Evolutionary conservation across 257 asterid species (phyloP).

Genomic region (Solanum microdontum): DNA sequence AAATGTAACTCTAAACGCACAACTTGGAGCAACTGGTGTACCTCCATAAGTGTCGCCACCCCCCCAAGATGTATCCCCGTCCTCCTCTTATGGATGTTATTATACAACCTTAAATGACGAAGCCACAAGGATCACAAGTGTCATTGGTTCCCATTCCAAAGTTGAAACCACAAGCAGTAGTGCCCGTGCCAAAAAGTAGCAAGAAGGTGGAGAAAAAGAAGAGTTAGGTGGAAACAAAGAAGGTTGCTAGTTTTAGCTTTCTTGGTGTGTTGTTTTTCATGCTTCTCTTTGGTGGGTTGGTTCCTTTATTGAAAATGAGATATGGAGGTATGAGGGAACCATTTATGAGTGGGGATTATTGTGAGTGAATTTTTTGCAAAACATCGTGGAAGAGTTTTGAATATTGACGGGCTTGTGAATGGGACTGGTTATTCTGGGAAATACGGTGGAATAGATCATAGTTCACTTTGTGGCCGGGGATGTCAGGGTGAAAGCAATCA

Average conservation of each 20-base stretch:
- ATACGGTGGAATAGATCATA: slow-evolving; percentile 17
- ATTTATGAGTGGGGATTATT: slow-evolving; percentile 27
- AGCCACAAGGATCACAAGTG: slow-evolving; percentile 59
- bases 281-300: too few species aligned
- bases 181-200: too few species aligned
- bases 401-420: too few species aligned
- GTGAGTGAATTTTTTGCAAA: slow-evolving; percentile 29
- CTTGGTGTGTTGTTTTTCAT: too few species aligned
- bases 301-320: too few species aligned
- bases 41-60: slow-evolving; percentile 33
- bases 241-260: too few species aligned
- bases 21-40: slow-evolving; percentile 3
- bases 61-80: slow-evolving; percentile 58
- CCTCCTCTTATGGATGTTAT: slow-evolving; percentile 85
- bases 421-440: too few species aligned
- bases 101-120: slow-evolving; percentile 62
- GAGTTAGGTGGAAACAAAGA: too few species aligned
- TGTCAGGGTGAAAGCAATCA: neutral
- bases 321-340: too few species aligned
- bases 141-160: too few species aligned
- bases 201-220: too few species aligned
- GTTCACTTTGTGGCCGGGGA: slow-evolving; percentile 15
- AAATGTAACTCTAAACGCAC: slow-evolving; percentile 39
- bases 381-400: slow-evolving; percentile 47
- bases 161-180: too few species aligned